phyloP scores from a whole-genome alignment of 2,329 filamentous ascomycete genomes.

The Aspergillus udagawae region DNA sequence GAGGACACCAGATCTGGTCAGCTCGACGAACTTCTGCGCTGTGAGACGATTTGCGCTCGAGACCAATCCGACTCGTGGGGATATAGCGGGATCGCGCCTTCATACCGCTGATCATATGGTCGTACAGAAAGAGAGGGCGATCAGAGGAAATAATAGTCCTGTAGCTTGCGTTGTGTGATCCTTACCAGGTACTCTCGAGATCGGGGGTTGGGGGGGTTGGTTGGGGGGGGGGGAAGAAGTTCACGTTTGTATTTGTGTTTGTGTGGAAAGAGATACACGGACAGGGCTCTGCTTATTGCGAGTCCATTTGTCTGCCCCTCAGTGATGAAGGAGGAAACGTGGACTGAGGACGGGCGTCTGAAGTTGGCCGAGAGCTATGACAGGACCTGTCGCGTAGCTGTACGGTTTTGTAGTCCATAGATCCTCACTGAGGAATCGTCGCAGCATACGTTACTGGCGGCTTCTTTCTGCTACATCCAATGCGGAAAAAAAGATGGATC shows the following conservation, averaged over 20 bases:
- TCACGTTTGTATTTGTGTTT: no score
- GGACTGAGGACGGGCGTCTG: slow-evolving; percentile 52
- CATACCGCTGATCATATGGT: slow-evolving; percentile 25
- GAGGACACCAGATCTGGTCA: slow-evolving; percentile 35
- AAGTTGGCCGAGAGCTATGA: slow-evolving; percentile 48
- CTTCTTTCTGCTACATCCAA: slow-evolving; percentile 45
- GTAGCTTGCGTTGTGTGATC: slow-evolving; percentile 52
- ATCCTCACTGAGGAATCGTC: slow-evolving; percentile 45
- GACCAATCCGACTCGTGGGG: slow-evolving; percentile 42
- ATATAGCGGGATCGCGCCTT: slow-evolving; percentile 38
- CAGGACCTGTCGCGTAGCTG: slow-evolving; percentile 45
- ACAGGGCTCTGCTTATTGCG: no score
- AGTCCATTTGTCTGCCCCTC: no score
- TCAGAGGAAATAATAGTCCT: slow-evolving; percentile 51
- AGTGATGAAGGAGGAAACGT: slow-evolving; percentile 42
- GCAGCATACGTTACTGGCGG: slow-evolving; percentile 27
- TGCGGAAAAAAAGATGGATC: no score
- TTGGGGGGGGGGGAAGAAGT: no score
- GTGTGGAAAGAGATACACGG: slow-evolving; percentile 44
- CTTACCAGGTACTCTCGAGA: slow-evolving; percentile 30
- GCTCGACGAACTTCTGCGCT: slow-evolving; percentile 40
- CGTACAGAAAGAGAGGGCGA: slow-evolving; percentile 38
- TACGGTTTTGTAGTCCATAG: slow-evolving; percentile 47
- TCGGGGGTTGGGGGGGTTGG: no score
- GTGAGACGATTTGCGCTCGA: slow-evolving; percentile 39